Evolutionary conservation across 2,329 filamentous ascomycete genomes (phyloP), one percentile per base, ranked within the genome.

Genomic region (Daldinia eschscholtzii): DNA sequence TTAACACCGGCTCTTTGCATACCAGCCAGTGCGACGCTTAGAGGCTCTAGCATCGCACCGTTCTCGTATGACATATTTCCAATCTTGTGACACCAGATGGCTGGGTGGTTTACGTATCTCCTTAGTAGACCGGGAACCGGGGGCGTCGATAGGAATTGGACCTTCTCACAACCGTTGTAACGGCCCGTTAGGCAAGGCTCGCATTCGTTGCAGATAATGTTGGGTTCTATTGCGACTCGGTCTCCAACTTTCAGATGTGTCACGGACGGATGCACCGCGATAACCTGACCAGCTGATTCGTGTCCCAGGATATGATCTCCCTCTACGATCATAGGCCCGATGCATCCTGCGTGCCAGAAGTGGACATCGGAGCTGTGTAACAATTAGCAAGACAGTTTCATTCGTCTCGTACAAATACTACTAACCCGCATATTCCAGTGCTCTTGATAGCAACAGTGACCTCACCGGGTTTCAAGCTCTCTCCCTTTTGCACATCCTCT

Each of bases 291-390:
- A 3, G 94, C 92, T 46, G 93, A 96, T 83, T 98, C 95, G 85
- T 98, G 95, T 73, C 95, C 95, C 20, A 98, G 90, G 77, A 98
- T 94, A 81, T 98, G 95, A 77, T 94, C 91, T 77, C 88, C 92
- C 73, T 88, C 87, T 55, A 98, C 95, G 71, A 98, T 91, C 94
- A 98, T 98, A 74, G 94, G 94, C 30, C 95, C 95, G 79, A 98
- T 98, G 83, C 92, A 93, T 73, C 95, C 95, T 57, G 92, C 92
- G 79, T 97, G 93, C 95, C 95, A 98, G 85, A 98, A 98, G 83
- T 98, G 95, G 64, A 98, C 91, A 81, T 98, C 94, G 68, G 93
- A 97, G 65, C 93, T 95, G 75, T 26, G 20, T 58, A 53, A 59
- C 39, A 23, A 69, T 77, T 39, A 75, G 64, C 41, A 70, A 53